Base-by-base conservation (phyloP, 768 basidiomycete species). In the Kwoniella sp. region DNA sequence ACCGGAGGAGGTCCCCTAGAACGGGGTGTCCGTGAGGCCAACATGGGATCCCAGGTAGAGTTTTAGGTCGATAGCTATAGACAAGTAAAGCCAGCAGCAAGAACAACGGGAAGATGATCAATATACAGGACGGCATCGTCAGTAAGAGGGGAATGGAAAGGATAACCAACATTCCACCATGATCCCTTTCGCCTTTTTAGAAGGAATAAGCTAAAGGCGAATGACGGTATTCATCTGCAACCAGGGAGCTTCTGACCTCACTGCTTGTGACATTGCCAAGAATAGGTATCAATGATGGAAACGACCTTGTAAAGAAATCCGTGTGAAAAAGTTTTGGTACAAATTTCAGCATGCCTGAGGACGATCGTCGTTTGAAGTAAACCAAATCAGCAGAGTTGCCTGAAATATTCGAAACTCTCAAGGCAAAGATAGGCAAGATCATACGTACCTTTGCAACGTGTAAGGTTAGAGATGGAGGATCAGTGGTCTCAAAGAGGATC, bases 31-130 rank as follows among this genome's bases (percentile, higher is more conserved):
- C 30, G 34, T 57, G 26, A 15, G 55, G 29, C 62, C 62, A 63
- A 26, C 26, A 34, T 29, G 62, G 62, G 17, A 63, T 56, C 30
- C 62, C 62, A 11, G 62, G 55, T n/a, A 63, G 13, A 47, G 55
- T 52, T 15, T 17, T 34, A 22, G 50, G 41, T 9, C 41, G 41
- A 45, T 45, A 45, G 4, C 15, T 45, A 17, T 11, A 45, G 11
- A 8, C 9, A 11, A 20, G 11, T 3, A 17, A 8, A 9, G 17
- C 17, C 4, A 45, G 41, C 15, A 45, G 41, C 41, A 45, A 17
- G 8, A 45, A 11, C 15, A 17, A 20, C 4, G 20, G 41, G 11
- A 45, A 45, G 41, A 20, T 17, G 20, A 9, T 45, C 41, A 45
- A 20, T 45, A 45, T 45, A 45, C 41, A 45, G 4, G 11, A 45